These are phyloP conservation scores for Fusarium compactum DNA, from an alignment of 2,329 filamentous ascomycete species.

Conservation along the genomic window DNA sequence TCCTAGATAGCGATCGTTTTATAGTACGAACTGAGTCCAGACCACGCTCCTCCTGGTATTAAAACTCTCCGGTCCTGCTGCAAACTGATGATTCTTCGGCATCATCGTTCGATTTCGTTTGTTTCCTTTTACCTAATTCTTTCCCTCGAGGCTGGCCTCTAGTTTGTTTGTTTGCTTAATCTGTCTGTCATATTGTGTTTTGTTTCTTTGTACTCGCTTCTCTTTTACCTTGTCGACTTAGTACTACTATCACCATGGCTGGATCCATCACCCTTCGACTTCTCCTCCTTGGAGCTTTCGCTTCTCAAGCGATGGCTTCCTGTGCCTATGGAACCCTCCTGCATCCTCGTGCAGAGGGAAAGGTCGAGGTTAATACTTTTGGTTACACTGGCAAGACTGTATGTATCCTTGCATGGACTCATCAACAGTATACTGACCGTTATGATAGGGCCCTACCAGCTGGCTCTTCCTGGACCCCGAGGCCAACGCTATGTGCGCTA, in stretches of 20 bases:
- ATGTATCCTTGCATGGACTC: accelerated
- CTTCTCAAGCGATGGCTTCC: constrained; percentile 47
- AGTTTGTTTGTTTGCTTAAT: neutral
- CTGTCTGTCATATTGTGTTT: constrained; percentile 15
- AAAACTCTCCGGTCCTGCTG: constrained; percentile 9
- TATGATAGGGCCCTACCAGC: constrained; percentile 60
- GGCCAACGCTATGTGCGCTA: constrained; percentile 60
- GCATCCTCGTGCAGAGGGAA: constrained; percentile 49
- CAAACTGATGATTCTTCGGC: constrained; percentile 27
- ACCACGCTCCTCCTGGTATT: constrained; percentile 5
- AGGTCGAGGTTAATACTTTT: constrained; percentile 52
- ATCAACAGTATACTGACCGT: constrained; percentile 1
- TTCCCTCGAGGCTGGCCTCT: constrained; percentile 30
- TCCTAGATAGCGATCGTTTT: neutral
- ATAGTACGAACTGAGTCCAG: neutral
- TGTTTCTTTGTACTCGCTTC: constrained; percentile 4
- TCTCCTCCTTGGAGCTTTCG: constrained; percentile 33
- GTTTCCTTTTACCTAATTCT: constrained; percentile 1
- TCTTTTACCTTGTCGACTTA: neutral
- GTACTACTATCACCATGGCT: constrained; percentile 15
- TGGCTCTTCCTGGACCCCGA: constrained; percentile 61
- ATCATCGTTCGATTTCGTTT: constrained; percentile 31
- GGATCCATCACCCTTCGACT: constrained; percentile 16
- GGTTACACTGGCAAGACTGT: constrained; percentile 45
- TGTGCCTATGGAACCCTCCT: constrained; percentile 56